A percentile compares a stretch with the other conserved stretches of the same genome.
phyloP scores from a whole-genome alignment of 2,329 filamentous ascomycete species.

The Verticillium dahliae region DNA sequence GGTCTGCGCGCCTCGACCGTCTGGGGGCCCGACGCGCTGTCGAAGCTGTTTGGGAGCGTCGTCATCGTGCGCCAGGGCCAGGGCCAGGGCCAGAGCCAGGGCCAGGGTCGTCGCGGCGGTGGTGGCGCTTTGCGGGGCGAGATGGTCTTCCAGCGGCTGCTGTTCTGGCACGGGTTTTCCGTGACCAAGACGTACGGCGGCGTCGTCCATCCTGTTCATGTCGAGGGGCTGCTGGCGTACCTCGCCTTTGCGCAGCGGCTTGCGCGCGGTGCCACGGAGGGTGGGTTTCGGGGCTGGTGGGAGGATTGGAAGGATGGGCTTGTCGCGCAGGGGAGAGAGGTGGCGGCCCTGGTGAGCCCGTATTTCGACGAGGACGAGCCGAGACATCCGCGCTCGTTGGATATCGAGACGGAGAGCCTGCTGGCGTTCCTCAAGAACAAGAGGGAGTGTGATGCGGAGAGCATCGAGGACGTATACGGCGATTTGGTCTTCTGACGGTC shows the following conservation, averaged over 20 bases:
- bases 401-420: not conserved
- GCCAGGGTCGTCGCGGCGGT: too few species aligned
- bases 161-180: not conserved
- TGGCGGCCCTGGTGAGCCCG: not conserved
- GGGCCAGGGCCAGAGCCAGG: not conserved
- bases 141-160: not conserved
- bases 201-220: not conserved
- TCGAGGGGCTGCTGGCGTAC: not conserved
- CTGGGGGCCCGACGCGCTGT: not conserved
- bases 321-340: not conserved
- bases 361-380: not conserved
- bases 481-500: not conserved
- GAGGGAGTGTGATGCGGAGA: not conserved
- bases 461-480: not conserved
- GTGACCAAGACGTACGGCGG: not conserved
- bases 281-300: not conserved
- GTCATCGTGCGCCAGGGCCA: not conserved
- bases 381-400: not conserved
- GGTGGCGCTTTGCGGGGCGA: not conserved
- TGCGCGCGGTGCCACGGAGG: not conserved
- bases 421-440: not conserved
- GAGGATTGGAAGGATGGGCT: not conserved
- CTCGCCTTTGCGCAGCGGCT: not conserved
- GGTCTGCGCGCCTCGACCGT: not conserved
- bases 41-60: not conserved